phyloP scores from a whole-genome alignment of 1,284 basidiomycete genomes.

The Boletellus dicymbophilus region DNA sequence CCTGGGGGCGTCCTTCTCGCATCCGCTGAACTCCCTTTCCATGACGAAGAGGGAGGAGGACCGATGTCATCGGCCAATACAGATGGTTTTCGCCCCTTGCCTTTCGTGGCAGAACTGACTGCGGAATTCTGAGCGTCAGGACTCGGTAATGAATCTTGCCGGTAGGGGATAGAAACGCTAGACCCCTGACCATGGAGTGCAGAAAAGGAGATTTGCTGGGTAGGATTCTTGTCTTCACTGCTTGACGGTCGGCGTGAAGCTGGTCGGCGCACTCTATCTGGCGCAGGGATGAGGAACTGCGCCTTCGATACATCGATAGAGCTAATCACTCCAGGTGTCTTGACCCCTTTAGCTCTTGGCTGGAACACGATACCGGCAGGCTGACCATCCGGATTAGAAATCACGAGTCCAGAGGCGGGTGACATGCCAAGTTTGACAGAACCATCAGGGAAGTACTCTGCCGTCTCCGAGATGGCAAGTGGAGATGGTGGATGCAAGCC shows the following conservation, averaged over 20 bases:
- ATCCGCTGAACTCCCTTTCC: slow-evolving; percentile 33
- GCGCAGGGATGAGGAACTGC: slow-evolving; percentile 34
- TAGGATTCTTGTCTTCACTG: slow-evolving; percentile 26
- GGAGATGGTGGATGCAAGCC: slow-evolving; percentile 68
- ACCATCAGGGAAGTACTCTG: slow-evolving; percentile 87
- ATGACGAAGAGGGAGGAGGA: slow-evolving; percentile 14
- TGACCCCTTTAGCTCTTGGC: slow-evolving; percentile 55
- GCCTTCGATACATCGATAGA: slow-evolving; percentile 33
- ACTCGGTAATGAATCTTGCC: slow-evolving; percentile 28
- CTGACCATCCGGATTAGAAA: slow-evolving; percentile 91
- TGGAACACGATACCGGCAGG: slow-evolving; percentile 96
- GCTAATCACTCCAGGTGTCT: slow-evolving; percentile 14
- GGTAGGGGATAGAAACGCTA: slow-evolving; percentile 12
- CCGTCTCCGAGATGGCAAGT: slow-evolving; percentile 71
- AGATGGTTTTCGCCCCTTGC: slow-evolving; percentile 30
- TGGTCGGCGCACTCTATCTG: slow-evolving; percentile 30
- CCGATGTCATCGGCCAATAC: slow-evolving; percentile 30
- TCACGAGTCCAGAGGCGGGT: slow-evolving; percentile 85
- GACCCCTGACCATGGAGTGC: slow-evolving; percentile 31
- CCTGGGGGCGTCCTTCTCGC: slow-evolving; percentile 37
- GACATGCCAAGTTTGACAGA: slow-evolving; percentile 71
- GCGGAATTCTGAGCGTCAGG: slow-evolving; percentile 18
- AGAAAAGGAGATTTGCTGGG: slow-evolving; percentile 33
- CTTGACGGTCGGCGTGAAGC: slow-evolving; percentile 31
- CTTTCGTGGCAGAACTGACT: slow-evolving; percentile 13